Evolutionary conservation across 2,329 filamentous ascomycete species (phyloP).

Genomic region (Trichophyton schoenleinii): DNA sequence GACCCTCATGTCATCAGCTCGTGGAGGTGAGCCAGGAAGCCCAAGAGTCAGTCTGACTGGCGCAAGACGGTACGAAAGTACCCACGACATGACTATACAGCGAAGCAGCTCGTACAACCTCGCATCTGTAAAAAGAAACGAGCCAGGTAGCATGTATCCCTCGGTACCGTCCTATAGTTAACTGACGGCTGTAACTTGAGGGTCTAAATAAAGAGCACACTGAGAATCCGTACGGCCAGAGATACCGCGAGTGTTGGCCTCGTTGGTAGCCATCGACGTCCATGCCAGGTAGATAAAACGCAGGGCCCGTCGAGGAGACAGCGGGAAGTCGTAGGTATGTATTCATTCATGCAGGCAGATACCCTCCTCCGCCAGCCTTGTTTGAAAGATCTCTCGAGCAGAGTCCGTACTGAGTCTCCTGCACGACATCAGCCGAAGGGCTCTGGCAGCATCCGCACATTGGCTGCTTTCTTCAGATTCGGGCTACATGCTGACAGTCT

Average conservation of each 20-base stretch:
- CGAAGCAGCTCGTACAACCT: constrained; percentile 1
- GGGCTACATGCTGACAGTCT: not conserved
- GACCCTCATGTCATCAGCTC: not conserved
- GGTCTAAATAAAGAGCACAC: too few species aligned
- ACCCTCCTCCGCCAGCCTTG: not conserved
- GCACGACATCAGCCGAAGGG: not conserved
- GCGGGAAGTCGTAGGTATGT: too few species aligned
- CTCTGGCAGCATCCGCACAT: not conserved
- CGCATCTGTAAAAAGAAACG: not conserved
- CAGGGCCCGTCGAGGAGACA: too few species aligned
- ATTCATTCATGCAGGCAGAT: too few species aligned
- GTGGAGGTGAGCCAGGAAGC: not conserved
- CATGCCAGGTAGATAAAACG: too few species aligned
- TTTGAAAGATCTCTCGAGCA: not conserved
- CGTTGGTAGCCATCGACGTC: too few species aligned
- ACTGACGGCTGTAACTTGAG: not conserved
- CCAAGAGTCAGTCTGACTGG: not conserved
- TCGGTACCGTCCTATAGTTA: not conserved
- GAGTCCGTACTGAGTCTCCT: not conserved
- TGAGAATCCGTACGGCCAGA: not conserved
- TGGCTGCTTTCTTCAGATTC: not conserved
- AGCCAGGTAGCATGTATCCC: not conserved
- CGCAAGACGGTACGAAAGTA: not conserved
- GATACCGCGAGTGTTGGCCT: not conserved
- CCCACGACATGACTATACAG: not conserved